Conservation (phyloP, 768 basidiomycete species). For the Sporobolomyces pararoseus region DNA sequence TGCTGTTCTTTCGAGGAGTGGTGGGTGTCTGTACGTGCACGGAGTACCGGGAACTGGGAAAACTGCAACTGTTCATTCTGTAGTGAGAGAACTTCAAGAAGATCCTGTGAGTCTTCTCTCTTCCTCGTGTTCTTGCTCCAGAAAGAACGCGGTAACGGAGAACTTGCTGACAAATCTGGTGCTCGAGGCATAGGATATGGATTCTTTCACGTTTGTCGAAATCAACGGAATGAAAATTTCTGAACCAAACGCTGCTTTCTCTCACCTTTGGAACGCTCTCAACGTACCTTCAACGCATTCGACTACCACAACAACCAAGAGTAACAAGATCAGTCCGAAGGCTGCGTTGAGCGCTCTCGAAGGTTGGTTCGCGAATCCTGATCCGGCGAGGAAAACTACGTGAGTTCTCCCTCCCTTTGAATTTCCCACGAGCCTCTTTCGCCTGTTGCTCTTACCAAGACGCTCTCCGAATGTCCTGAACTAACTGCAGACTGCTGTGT, state of each 20-base stretch:
- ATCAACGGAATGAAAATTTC: conserved; percentile 93
- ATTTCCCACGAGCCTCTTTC: not conserved
- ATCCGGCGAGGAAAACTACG: conserved; percentile 86
- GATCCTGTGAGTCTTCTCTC: conserved; percentile 59
- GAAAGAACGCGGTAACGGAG: not conserved
- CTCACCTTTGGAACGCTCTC: conserved; percentile 86
- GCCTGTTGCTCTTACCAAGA: not conserved
- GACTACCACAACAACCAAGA: conserved; percentile 57
- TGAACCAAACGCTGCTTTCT: conserved; percentile 87
- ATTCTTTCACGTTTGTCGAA: conserved; percentile 93
- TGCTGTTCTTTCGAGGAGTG: conserved; percentile 83
- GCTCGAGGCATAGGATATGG: conserved; percentile 66
- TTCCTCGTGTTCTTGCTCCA: not conserved
- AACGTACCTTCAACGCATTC: no score
- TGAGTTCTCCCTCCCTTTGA: conserved; percentile 50
- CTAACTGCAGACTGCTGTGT: no score
- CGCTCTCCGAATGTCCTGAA: not conserved
- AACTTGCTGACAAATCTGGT: not conserved
- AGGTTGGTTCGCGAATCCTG: conserved; percentile 65
- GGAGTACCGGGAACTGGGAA: conserved; percentile 99
- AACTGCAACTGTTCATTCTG: conserved; percentile 93
- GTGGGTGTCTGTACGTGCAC: conserved; percentile 95
- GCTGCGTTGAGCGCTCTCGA: conserved; percentile 76
- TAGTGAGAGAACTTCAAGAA: conserved; percentile 80
- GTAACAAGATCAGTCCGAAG: conserved; percentile 61